Evolutionary conservation across 805 yeast species (phyloP).

Genomic region (Nakazawaea pomicola): DNA sequence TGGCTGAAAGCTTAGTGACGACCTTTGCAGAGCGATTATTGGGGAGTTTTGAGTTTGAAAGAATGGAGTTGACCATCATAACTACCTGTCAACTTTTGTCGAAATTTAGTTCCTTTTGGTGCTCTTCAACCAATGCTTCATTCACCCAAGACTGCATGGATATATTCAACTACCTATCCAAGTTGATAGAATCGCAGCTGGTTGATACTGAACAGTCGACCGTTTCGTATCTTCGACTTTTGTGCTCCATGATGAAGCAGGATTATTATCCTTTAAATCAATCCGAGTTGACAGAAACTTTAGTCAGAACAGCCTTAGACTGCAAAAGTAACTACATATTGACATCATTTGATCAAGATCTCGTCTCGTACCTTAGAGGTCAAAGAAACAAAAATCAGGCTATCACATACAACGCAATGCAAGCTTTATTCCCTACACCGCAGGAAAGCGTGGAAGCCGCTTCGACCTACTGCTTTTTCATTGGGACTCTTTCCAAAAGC

Average conservation of each 20-base stretch:
- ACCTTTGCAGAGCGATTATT: slow-evolving; percentile 30
- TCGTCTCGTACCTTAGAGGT: slow-evolving; percentile 14
- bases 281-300: slow-evolving; percentile 3
- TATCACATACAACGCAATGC: slow-evolving; percentile 26
- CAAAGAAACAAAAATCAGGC: slow-evolving; percentile 16
- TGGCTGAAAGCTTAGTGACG: slow-evolving; percentile 19
- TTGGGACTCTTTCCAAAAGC: slow-evolving; percentile 25
- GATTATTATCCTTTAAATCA: neutral
- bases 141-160: slow-evolving; percentile 41
- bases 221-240: slow-evolving; percentile 26
- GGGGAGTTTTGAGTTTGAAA: slow-evolving; percentile 26
- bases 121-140: slow-evolving; percentile 16
- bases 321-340: slow-evolving; percentile 19
- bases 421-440: slow-evolving; percentile 27
- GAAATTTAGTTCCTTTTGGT: slow-evolving; percentile 25
- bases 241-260: slow-evolving; percentile 24
- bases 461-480: slow-evolving; percentile 33
- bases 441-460: slow-evolving; percentile 33
- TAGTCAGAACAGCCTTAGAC: slow-evolving; percentile 12
- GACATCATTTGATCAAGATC: slow-evolving; percentile 16
- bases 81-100: slow-evolving; percentile 28
- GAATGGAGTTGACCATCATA: slow-evolving; percentile 34
- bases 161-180: slow-evolving; percentile 39
- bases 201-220: slow-evolving; percentile 34
- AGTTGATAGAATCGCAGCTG: slow-evolving; percentile 34